Evolutionary conservation across 345 rosid genomes (phyloP).

Genomic region (Erysimum cheiranthoides): DNA sequence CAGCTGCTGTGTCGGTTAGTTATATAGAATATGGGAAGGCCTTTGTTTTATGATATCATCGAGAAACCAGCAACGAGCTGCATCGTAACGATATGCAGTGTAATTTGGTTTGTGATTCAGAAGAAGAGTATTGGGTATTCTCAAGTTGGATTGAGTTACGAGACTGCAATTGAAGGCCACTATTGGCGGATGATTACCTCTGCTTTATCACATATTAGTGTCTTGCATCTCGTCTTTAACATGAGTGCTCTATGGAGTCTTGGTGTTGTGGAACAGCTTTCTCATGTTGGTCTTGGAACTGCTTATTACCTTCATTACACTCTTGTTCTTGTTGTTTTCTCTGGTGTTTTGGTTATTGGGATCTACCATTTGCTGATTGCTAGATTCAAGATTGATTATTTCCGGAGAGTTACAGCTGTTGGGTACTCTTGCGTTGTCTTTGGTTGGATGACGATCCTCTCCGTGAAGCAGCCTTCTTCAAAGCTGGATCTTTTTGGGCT

Average conservation of each 20-base stretch:
- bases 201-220: conserved; percentile 91
- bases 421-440: conserved; percentile 99
- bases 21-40: conserved; percentile 67
- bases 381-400: conserved; percentile 82
- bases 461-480: conserved; percentile 92
- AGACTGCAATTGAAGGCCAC: conserved; percentile 78
- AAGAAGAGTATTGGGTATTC: conserved; percentile 89
- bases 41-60: conserved; percentile 76
- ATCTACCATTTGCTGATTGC: conserved; percentile 78
- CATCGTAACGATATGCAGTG: conserved; percentile 69
- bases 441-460: conserved; percentile 98
- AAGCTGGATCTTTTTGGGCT: conserved; percentile 92
- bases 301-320: conserved; percentile 89
- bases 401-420: conserved; percentile 90
- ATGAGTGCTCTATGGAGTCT: conserved; percentile 99
- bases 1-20: conserved; percentile 1
- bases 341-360: conserved; percentile 79
- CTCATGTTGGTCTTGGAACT: conserved; percentile 74
- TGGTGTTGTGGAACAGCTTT: conserved; percentile 82
- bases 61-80: conserved; percentile 93
- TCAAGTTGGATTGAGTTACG: conserved; percentile 92
- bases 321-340: conserved; percentile 74
- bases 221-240: conserved; percentile 91
- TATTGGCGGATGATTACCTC: conserved; percentile 97
- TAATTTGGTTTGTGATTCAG: conserved; percentile 87